Conservation (phyloP, 345 rosid species). For the Noccaea caerulescens region DNA sequence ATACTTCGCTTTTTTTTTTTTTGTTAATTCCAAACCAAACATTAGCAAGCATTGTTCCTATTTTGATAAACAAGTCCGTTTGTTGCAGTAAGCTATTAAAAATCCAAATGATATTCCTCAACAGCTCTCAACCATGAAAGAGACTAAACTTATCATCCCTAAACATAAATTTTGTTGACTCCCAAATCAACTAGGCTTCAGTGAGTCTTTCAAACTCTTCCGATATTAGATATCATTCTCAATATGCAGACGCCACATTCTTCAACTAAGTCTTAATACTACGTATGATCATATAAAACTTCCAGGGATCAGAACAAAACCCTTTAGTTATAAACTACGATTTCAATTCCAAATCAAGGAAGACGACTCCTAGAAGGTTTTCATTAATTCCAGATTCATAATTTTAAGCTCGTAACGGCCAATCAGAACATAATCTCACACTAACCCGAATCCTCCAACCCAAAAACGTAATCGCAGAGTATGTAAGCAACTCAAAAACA, state of each 20-base stretch:
- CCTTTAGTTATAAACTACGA: neutral
- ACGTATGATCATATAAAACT: neutral
- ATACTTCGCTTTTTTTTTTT: neutral
- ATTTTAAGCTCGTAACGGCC: neutral
- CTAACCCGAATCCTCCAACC: neutral
- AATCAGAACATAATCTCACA: constrained; percentile 19
- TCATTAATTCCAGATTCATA: constrained; percentile 5
- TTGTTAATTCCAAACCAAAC: constrained; percentile 1
- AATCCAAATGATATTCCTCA: neutral
- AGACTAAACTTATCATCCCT: neutral
- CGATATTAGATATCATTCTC: neutral
- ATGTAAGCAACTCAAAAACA: neutral
- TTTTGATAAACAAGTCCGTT: neutral
- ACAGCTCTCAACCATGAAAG: neutral
- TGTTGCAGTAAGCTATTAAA: neutral
- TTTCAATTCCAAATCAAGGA: constrained; percentile 25
- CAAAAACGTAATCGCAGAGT: neutral
- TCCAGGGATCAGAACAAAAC: constrained; percentile 3
- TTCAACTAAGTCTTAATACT: constrained; percentile 5
- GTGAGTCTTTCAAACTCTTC: constrained; percentile 1
- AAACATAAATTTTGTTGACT: neutral
- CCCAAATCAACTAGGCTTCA: neutral
- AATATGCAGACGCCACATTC: constrained; percentile 21
- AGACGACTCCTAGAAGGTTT: neutral
- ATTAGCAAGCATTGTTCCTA: neutral